Evolutionary conservation across 257 asterid species (phyloP), one percentile per base, ranked within the genome.

Genomic region (Nicotiana benthamiana): DNA sequence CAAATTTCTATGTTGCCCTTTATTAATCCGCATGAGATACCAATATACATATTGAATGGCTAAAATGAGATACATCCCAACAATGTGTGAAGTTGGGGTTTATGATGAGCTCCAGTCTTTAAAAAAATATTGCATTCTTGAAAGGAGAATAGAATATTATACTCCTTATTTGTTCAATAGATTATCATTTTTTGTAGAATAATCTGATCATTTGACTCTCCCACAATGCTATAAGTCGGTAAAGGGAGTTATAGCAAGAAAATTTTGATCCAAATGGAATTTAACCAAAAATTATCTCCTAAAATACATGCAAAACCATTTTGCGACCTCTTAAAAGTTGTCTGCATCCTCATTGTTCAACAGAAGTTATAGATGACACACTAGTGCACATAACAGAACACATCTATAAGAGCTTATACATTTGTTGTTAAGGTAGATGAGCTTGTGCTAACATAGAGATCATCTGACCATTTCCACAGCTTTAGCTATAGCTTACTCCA

Each of bases 401-500:
- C 78, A 24, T 46, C 61, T 72, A 22, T 74, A 74, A 8, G 61
- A 13, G 61, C 24, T 30, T 46, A 24, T 13, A 18, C 36, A 22
- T 70, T 22, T 56, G 77, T 22, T 70, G 36, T 43, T 70, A 46
- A 46, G 60, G 60, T 5, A 5, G 36, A 32, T 32, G 36, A 32
- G n/a, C 34, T 30, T 30, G 9, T 20, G 28, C 64, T 20, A 28
- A 61, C 27, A 61, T 61, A 11, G 34, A 61, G 11, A 70, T 40
- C 32, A n/a, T 24, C 32, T 6, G 13, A 68, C 22, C 59, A 43
- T 22, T 32, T 46, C 9, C 24, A 2, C 46, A 54, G 18, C 72
- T 6, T 84, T 65, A 91, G 27, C 78, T 80, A 40, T 87, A 92
- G 81, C 86, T 91, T 53, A 94, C 98, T 68, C 95, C 97, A 11